Evolutionary conservation across 352 stramenopile species (phyloP), one percentile per base, ranked within the genome.

Genomic region (Pseudoperonospora humuli): DNA sequence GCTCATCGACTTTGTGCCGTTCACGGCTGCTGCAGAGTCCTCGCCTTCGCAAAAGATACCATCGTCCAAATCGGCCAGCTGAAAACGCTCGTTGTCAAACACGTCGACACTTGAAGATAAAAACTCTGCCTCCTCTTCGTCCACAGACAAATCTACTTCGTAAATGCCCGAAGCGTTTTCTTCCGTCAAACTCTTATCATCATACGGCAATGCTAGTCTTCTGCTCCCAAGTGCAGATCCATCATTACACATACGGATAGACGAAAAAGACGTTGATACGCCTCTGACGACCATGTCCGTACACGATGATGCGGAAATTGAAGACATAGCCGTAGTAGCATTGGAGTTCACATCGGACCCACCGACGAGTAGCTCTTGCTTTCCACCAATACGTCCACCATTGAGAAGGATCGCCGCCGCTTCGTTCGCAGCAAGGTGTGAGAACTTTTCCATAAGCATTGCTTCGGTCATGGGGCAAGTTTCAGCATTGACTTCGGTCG

Each of bases 401-500:
- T 61, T 55, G 2, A 60, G 47, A 17, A 82, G 28, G 17, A 73
- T 55, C 7, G 58, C 52, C 2, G 69, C 71, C 28, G 71, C 66
- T 51, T 84, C 58, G 11, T 65, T 65, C 11, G 66, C 71, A 38
- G 65, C 67, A 34, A 89, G 49, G 6, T 61, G 69, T 8, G 67
- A 80, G 48, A 89, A 85, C 31, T 72, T 84, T 18, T 84, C 57
- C 49, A 86, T 78, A 36, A 84, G 20, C 43, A 71, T 63, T 4
- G 66, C 54, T 65, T 82, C 70, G 2, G 69, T 79, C 14, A 49
- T 64, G 2, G 64, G 52, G 21, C 78, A 68, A 38, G 72, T 37
- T 24, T 37, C 62, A 19, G 55, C 41, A 13, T 45, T 57, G 1
- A 75, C 20, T 47, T 68, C 40, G 3, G 59, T 64, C n/a, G 52